These are phyloP conservation scores for Carallia pectinifolia DNA, from an alignment of 345 rosid genomes.

Conservation along the genomic window DNA sequence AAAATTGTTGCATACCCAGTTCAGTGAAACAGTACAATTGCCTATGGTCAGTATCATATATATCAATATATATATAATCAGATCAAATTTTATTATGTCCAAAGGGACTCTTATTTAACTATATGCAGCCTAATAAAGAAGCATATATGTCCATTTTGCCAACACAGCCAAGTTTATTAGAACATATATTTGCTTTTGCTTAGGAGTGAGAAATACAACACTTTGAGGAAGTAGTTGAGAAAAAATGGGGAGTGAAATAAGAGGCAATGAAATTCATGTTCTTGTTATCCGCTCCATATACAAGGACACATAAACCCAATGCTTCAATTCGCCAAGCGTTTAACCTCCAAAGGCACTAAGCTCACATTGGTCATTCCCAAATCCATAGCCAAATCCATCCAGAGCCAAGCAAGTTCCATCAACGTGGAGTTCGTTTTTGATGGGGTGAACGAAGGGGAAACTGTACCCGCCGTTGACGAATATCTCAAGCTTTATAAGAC, in stretches of 20 bases:
- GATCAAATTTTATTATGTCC: too few species aligned
- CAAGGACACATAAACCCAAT: conserved; percentile 40
- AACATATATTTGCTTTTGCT: neutral
- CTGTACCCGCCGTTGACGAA: conserved; percentile 15
- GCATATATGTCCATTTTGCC: too few species aligned
- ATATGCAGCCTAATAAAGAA: too few species aligned
- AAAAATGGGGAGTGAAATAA: neutral
- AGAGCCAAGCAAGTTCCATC: conserved; percentile 21
- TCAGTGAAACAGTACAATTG: too few species aligned
- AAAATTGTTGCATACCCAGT: too few species aligned
- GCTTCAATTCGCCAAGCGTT: conserved; percentile 30
- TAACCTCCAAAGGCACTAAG: conserved; percentile 27
- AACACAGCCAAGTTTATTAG: neutral
- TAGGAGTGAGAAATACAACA: neutral
- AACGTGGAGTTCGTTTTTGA: conserved; percentile 28
- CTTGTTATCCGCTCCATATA: conserved; percentile 17
- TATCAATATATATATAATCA: too few species aligned
- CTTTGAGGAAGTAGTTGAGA: too few species aligned
- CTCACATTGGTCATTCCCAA: conserved; percentile 20
- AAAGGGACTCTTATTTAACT: too few species aligned
- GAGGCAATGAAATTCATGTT: conserved; percentile 8
- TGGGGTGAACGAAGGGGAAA: conserved; percentile 34
- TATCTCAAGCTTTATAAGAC: conserved; percentile 20
- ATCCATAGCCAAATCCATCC: conserved; percentile 17
- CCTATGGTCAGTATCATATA: too few species aligned